Conservation (phyloP, 2,329 filamentous ascomycete genomes). For the Ceratocystis albifundus region DNA sequence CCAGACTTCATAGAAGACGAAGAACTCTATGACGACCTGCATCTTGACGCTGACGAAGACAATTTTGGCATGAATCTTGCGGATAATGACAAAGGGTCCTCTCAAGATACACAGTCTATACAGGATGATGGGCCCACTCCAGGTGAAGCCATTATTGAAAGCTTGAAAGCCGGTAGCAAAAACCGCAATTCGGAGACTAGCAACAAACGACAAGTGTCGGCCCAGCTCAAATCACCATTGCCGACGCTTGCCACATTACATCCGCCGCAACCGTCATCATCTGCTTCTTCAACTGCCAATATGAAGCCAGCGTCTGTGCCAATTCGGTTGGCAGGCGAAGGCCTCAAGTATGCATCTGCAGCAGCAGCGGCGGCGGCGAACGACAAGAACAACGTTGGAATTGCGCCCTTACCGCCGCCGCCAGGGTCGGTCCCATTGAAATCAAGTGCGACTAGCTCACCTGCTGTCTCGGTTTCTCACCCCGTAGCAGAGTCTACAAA, state of each 20-base stretch:
- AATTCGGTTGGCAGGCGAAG: constrained; percentile 73
- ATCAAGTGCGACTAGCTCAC: constrained; percentile 45
- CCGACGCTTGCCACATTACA: constrained; percentile 88
- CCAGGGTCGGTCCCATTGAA: constrained; percentile 47
- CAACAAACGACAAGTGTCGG: constrained; percentile 60
- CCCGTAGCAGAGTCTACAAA: constrained; percentile 31
- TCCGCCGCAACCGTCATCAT: constrained; percentile 50
- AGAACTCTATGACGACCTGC: constrained; percentile 85
- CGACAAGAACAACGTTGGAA: constrained; percentile 79
- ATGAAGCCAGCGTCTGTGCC: constrained; percentile 94
- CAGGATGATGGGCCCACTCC: constrained; percentile 59
- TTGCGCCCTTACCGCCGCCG: constrained; percentile 84
- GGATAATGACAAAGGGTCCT: constrained; percentile 82
- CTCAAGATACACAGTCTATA: constrained; percentile 85
- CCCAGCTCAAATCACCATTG: constrained; percentile 84
- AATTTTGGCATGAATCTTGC: constrained; percentile 60
- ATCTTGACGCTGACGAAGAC: constrained; percentile 84
- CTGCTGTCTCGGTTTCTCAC: constrained; percentile 38
- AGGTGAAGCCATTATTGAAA: constrained; percentile 22
- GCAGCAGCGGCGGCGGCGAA: constrained; percentile 85
- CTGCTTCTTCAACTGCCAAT: constrained; percentile 48
- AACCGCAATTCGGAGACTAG: constrained; percentile 41
- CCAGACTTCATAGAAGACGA: constrained; percentile 91
- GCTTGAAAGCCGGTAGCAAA: constrained; percentile 33
- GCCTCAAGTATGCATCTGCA: constrained; percentile 91